Conservation (phyloP, 495 filamentous ascomycete genomes). For the Daldinia vernicosa region DNA sequence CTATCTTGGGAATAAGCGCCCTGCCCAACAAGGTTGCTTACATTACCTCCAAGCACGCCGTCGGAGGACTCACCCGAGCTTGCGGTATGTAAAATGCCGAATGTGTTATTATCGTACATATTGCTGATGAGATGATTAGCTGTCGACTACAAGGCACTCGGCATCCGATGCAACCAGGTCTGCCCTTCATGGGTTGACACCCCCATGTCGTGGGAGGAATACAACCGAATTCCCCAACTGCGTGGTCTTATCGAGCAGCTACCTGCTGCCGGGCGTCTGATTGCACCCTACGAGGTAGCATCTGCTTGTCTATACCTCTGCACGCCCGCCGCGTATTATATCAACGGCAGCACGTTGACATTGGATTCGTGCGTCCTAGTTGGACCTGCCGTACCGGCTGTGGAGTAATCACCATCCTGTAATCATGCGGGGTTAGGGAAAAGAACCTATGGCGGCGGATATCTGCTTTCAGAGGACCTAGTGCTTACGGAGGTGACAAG, state of each 20-base stretch:
- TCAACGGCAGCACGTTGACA: constrained; percentile 23
- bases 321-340: constrained; percentile 20
- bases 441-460: not conserved
- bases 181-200: constrained; percentile 53
- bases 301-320: constrained; percentile 38
- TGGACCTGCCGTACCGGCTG: constrained; percentile 36
- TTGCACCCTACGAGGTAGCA: constrained; percentile 38
- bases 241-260: constrained; percentile 15
- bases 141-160: constrained; percentile 30
- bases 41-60: constrained; percentile 41
- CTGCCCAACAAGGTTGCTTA: constrained; percentile 32
- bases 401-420: not conserved
- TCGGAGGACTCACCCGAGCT: constrained; percentile 39
- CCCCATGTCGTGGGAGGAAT: constrained; percentile 51
- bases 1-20: constrained; percentile 24
- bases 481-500: not conserved
- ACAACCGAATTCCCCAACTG: constrained; percentile 19
- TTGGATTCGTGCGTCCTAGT: constrained; percentile 26
- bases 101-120: not conserved
- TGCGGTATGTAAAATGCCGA: constrained; percentile 14
- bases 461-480: not conserved
- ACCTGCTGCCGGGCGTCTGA: constrained; percentile 12
- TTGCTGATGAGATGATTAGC: constrained; percentile 13
- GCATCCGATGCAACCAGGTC: constrained; percentile 41
- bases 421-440: not conserved